These are phyloP conservation scores for Paramecium biaurelia DNA, from an alignment of 73 alveolate genomes.

Conservation along the genomic window DNA sequence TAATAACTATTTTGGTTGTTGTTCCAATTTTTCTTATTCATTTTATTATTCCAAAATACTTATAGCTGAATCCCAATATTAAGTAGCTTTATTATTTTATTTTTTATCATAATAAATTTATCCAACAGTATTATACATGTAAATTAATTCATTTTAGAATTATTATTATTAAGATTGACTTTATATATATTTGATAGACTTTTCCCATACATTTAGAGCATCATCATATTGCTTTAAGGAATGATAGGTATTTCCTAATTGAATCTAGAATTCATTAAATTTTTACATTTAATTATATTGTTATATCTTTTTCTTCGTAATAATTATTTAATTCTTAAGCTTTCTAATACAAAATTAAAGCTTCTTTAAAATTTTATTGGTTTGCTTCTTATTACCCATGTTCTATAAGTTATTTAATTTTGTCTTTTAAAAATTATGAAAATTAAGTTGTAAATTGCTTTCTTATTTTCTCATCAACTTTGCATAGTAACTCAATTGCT, in stretches of 20 bases:
- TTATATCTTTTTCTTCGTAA: slow-evolving; percentile 34
- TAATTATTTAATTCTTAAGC: slow-evolving; percentile 5
- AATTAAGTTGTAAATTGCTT: neutral
- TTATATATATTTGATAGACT: neutral
- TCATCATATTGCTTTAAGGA: slow-evolving; percentile 2
- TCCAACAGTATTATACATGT: slow-evolving; percentile 43
- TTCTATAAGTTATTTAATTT: neutral
- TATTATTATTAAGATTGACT: neutral
- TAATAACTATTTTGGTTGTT: slow-evolving; percentile 22
- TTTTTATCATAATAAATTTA: slow-evolving; percentile 38
- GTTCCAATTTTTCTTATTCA: neutral
- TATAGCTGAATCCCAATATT: slow-evolving; percentile 45
- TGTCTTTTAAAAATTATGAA: neutral
- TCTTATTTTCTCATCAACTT: slow-evolving; percentile 16
- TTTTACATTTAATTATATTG: neutral
- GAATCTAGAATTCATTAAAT: neutral
- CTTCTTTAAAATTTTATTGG: neutral
- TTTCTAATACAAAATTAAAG: neutral
- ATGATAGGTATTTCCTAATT: slow-evolving; percentile 42
- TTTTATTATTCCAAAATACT: neutral
- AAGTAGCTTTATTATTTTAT: neutral
- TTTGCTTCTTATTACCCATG: neutral
- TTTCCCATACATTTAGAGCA: slow-evolving; percentile 15
- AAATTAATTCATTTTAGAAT: slow-evolving; percentile 32
- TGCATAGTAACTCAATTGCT: slow-evolving; percentile 19